Evolutionary conservation across 345 rosid species (phyloP).

Genomic region (Anacardium occidentale): DNA sequence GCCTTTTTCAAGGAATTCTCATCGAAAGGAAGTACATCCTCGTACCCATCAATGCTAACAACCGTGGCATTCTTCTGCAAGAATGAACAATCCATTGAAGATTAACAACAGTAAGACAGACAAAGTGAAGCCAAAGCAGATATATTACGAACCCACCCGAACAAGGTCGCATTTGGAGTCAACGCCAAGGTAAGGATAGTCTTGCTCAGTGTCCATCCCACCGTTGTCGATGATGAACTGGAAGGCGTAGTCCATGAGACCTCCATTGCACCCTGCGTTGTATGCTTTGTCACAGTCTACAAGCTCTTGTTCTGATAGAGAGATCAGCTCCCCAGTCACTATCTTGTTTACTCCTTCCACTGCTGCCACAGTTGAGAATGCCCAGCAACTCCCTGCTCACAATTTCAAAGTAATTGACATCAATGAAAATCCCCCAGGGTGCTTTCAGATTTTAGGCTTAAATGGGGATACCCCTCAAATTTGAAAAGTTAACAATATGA

Average conservation of each 20-base stretch:
- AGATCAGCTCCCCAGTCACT: slow-evolving; percentile 69
- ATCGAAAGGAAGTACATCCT: slow-evolving; percentile 58
- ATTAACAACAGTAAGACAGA: neutral
- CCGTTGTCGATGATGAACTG: slow-evolving; percentile 83
- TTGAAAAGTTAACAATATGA: too few species aligned
- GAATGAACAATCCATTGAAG: neutral
- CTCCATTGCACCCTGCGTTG: slow-evolving; percentile 84
- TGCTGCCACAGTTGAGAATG: slow-evolving; percentile 84
- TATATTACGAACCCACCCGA: slow-evolving; percentile 32
- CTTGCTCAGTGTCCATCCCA: slow-evolving; percentile 71
- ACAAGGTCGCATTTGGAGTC: slow-evolving; percentile 50
- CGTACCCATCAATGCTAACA: slow-evolving; percentile 76
- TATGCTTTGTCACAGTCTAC: slow-evolving; percentile 80
- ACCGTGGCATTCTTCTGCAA: slow-evolving; percentile 66
- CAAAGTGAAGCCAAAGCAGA: neutral
- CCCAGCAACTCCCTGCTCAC: slow-evolving; percentile 95
- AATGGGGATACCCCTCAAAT: too few species aligned
- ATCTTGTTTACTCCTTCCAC: slow-evolving; percentile 92
- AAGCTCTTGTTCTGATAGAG: slow-evolving; percentile 85
- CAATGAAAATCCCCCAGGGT: too few species aligned
- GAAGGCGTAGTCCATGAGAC: slow-evolving; percentile 96
- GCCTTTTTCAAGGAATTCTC: slow-evolving; percentile 73
- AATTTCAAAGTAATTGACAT: too few species aligned
- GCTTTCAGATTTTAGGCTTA: neutral
- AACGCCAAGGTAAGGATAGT: slow-evolving; percentile 70